These are phyloP conservation scores for Saccharomyces kudriavzevii DNA, from an alignment of 805 yeast species.

Conservation along the genomic window DNA sequence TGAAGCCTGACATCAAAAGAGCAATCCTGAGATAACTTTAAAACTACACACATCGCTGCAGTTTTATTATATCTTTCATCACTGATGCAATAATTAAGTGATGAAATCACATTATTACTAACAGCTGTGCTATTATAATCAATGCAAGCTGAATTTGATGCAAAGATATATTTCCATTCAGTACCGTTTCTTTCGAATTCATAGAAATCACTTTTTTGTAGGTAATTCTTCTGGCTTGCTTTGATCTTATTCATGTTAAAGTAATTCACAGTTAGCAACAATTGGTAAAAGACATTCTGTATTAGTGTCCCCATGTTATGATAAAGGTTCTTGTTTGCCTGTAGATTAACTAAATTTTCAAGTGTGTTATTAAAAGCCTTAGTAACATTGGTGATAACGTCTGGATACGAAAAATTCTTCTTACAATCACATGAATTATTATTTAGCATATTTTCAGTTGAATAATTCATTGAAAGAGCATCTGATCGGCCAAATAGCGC, in stretches of 20 bases:
- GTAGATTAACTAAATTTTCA: neutral
- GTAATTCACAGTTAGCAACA: neutral
- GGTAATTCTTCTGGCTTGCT: neutral
- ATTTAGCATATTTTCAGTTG: neutral
- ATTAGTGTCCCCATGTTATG: neutral
- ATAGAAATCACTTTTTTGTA: neutral
- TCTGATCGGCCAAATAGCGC: neutral
- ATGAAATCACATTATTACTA: neutral
- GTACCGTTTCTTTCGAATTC: neutral
- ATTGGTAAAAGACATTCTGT: neutral
- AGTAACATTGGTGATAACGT: neutral
- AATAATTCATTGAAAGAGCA: neutral
- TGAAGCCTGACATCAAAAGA: neutral
- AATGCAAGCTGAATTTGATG: neutral
- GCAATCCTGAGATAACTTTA: neutral
- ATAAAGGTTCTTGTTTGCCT: neutral
- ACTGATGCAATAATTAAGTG: neutral
- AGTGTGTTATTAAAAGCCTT: neutral
- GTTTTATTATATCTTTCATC: neutral
- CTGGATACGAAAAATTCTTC: neutral
- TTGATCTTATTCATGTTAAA: neutral
- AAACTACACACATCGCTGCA: neutral
- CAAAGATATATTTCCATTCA: neutral
- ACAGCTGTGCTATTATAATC: neutral
- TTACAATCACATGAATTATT: neutral